A percentile compares a stretch with the other conserved stretches of the same genome.
Evolutionary conservation across 2,329 filamentous ascomycete species (phyloP).

Genomic region (Microcyclospora pomicola): DNA sequence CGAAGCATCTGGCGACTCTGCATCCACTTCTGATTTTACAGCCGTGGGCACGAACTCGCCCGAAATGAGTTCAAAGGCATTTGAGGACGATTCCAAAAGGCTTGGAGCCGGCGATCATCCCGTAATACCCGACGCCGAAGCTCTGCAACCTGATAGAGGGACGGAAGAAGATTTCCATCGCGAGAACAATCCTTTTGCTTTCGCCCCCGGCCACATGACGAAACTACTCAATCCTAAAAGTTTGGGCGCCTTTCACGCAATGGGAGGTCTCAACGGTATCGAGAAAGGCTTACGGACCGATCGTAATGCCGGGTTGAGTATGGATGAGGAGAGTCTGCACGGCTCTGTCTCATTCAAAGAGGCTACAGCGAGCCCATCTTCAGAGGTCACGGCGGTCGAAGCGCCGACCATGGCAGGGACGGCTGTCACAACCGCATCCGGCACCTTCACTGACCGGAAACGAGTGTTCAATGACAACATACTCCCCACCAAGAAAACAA

Average conservation of each 20-base stretch:
- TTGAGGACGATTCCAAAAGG: slow-evolving; percentile 10
- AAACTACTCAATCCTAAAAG: slow-evolving; percentile 74
- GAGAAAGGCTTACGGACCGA: slow-evolving; percentile 61
- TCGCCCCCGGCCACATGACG: slow-evolving; percentile 64
- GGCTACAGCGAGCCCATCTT: slow-evolving; percentile 27
- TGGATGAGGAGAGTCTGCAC: slow-evolving; percentile 53
- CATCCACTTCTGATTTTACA: slow-evolving; percentile 48
- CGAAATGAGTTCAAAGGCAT: slow-evolving; percentile 13
- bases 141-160: slow-evolving; percentile 61
- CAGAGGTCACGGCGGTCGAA: slow-evolving; percentile 15
- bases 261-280: slow-evolving; percentile 59
- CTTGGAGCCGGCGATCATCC: slow-evolving; percentile 29
- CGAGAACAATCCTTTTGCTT: slow-evolving; percentile 72
- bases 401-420: slow-evolving; percentile 5
- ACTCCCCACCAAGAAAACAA: slow-evolving; percentile 55
- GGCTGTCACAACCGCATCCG: slow-evolving; percentile 9
- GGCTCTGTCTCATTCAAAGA: slow-evolving; percentile 57
- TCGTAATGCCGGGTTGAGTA: slow-evolving; percentile 49
- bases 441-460: slow-evolving; percentile 47
- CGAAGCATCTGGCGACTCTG: slow-evolving; percentile 39
- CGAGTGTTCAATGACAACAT: slow-evolving; percentile 57
- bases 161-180: slow-evolving; percentile 64
- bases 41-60: slow-evolving; percentile 36
- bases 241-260: slow-evolving; percentile 56
- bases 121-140: slow-evolving; percentile 51